These are phyloP conservation scores for Yamagishiella unicocca DNA, from an alignment of 139 green algal species.

Conservation along the genomic window DNA sequence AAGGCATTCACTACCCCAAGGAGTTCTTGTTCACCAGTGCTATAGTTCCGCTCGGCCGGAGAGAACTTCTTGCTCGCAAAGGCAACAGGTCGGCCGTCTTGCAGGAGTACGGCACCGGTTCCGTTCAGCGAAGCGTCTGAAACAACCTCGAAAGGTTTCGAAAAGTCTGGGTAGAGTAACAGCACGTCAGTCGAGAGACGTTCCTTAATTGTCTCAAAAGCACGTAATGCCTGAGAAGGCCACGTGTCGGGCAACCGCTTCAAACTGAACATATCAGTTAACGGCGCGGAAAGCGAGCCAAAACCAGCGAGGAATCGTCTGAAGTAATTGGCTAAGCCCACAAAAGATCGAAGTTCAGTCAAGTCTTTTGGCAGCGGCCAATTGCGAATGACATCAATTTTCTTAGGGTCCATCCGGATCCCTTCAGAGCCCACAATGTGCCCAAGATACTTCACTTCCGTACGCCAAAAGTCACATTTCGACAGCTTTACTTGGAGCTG, in stretches of 20 bases:
- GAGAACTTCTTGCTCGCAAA: neutral
- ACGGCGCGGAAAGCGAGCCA: neutral
- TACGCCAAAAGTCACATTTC: conserved; percentile 62
- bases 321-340: neutral
- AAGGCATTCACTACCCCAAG: conserved; percentile 14
- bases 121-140: neutral
- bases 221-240: too few species aligned
- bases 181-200: too few species aligned
- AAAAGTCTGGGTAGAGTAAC: neutral
- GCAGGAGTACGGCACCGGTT: neutral
- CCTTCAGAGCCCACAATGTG: neutral
- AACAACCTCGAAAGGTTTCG: neutral
- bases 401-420: neutral
- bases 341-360: neutral
- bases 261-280: neutral
- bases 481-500: conserved; percentile 58
- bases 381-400: neutral
- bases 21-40: neutral
- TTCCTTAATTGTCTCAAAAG: too few species aligned
- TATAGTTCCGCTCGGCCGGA: conserved; percentile 11
- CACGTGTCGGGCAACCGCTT: neutral
- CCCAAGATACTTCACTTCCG: conserved; percentile 2
- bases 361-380: neutral
- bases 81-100: neutral
- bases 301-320: neutral